These are phyloP conservation scores for Vigna nakashimae DNA, from an alignment of 306 rosid species.

Conservation along the genomic window DNA sequence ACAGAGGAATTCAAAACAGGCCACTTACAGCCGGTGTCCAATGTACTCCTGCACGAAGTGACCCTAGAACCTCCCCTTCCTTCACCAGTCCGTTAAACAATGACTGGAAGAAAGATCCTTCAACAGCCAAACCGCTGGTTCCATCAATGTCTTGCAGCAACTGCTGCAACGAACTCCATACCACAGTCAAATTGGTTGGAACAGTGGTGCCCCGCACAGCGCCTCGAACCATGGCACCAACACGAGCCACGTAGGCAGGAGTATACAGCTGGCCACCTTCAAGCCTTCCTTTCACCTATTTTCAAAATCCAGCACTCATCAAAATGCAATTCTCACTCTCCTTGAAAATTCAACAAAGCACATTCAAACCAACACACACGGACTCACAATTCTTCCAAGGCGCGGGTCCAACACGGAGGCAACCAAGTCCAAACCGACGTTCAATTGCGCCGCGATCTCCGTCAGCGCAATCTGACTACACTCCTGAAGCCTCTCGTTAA, in stretches of 20 bases:
- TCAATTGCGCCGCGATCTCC: conserved; percentile 85
- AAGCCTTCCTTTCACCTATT: conserved; percentile 95
- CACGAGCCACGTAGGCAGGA: conserved; percentile 94
- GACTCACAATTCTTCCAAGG: conserved; percentile 77
- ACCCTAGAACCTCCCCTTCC: conserved; percentile 84
- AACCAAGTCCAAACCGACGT: conserved; percentile 84
- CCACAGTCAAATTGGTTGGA: conserved; percentile 74
- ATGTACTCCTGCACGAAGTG: conserved; percentile 93
- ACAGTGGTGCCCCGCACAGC: conserved; percentile 83
- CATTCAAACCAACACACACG: conserved; percentile 25
- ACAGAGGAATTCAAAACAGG: conserved; percentile 37
- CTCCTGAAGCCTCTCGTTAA: conserved; percentile 95
- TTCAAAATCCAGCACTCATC: conserved; percentile 32
- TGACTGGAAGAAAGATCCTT: conserved; percentile 90
- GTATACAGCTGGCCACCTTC: conserved; percentile 98
- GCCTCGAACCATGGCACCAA: conserved; percentile 94
- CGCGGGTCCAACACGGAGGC: conserved; percentile 85
- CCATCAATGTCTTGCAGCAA: conserved; percentile 89
- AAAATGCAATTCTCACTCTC: conserved; percentile 2
- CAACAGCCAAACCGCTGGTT: conserved; percentile 80
- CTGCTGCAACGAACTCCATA: conserved; percentile 90
- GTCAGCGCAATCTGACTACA: conserved; percentile 92
- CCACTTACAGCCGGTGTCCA: conserved; percentile 96
- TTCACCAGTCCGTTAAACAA: conserved; percentile 84
- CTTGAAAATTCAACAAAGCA: conserved; percentile 38